A percentile compares a stretch with the other conserved stretches of the same genome.
Evolutionary conservation across 202 grass and related monocot species (phyloP).

Genomic region (Carex arenaria): DNA sequence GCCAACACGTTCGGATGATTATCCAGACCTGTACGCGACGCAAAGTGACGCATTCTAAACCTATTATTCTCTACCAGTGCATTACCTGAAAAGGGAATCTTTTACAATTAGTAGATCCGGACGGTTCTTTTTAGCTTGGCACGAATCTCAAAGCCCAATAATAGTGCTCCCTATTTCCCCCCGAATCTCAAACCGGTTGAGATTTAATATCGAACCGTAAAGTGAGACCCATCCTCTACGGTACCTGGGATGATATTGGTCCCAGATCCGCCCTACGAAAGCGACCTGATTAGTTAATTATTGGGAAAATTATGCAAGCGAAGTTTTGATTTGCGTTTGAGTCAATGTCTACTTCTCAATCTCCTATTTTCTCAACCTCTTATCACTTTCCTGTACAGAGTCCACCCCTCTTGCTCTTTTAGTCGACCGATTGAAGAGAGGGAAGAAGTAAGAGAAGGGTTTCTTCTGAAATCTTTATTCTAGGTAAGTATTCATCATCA

Average conservation of each 20-base stretch:
- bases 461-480: neutral
- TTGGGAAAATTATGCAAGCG: neutral
- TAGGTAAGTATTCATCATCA: neutral
- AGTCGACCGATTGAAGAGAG: neutral
- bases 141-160: too few relatives aligned
- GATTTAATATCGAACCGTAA: too few relatives aligned
- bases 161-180: too few relatives aligned
- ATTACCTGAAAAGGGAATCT: too few relatives aligned
- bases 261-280: neutral
- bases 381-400: neutral
- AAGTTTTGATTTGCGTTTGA: neutral
- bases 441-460: neutral
- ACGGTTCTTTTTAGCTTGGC: too few relatives aligned
- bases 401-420: neutral
- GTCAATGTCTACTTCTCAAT: neutral
- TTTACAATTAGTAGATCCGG: too few relatives aligned
- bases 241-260: too few relatives aligned
- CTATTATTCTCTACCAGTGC: neutral
- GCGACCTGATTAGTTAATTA: conserved; percentile 15
- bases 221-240: too few relatives aligned
- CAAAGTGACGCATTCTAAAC: neutral
- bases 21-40: conserved; percentile 3
- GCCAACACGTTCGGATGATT: neutral
- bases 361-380: neutral
- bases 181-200: too few relatives aligned